Evolutionary conservation across 352 stramenopile genomes (phyloP).

Genomic region (Peronosclerospora sorghi): DNA sequence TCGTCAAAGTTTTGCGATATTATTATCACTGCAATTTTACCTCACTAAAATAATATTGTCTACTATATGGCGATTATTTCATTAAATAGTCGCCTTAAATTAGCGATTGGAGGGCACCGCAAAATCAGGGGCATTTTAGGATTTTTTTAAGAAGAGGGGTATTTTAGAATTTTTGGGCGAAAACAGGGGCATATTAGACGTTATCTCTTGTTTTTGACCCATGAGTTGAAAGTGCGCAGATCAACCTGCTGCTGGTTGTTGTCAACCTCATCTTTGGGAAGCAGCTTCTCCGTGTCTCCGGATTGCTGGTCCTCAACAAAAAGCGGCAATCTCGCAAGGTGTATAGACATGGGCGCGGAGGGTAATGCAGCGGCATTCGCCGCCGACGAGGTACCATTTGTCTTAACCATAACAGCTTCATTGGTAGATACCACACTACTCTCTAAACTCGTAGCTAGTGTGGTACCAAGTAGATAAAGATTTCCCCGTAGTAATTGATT

Average conservation of each 20-base stretch:
- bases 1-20: no score
- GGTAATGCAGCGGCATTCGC: constrained; percentile 4
- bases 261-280: constrained; percentile 72
- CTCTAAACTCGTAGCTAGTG: neutral
- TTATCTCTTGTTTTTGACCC: constrained; percentile 82
- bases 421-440: constrained; percentile 7
- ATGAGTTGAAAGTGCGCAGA: constrained; percentile 86
- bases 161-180: no score
- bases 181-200: no score
- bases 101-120: no score
- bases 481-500: constrained; percentile 46
- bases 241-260: constrained; percentile 92
- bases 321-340: constrained; percentile 84
- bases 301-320: constrained; percentile 83
- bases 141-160: no score
- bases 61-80: no score
- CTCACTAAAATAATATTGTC: no score
- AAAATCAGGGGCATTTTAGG: no score
- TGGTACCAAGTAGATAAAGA: constrained; percentile 26
- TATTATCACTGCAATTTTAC: no score
- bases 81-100: no score
- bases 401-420: constrained; percentile 19
- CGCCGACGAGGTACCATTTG: constrained; percentile 9
- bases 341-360: constrained; percentile 58
- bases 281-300: constrained; percentile 36